Evolutionary conservation across 2,329 filamentous ascomycete genomes (phyloP).

Genomic region (Penicillium sp.): DNA sequence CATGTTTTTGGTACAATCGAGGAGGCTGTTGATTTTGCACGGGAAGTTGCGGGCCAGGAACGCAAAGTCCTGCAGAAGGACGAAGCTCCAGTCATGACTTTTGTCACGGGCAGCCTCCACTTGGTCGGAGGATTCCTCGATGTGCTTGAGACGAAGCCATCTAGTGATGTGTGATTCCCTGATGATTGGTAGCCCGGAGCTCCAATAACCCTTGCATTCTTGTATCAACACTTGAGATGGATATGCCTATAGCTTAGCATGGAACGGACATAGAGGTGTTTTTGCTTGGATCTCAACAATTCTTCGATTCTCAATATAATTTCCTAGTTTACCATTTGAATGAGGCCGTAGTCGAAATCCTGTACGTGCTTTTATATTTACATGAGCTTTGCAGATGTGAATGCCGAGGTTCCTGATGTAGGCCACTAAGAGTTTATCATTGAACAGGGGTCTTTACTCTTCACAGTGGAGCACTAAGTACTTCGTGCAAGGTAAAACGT

Average conservation of each 20-base stretch:
- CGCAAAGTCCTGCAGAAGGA: constrained; percentile 25
- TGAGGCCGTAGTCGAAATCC: not conserved
- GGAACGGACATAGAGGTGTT: constrained; percentile 18
- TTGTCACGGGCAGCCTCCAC: constrained; percentile 83
- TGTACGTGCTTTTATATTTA: not conserved
- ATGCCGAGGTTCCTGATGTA: not conserved
- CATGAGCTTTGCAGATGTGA: not conserved
- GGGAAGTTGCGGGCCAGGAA: constrained; percentile 41
- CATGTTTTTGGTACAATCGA: constrained; percentile 64
- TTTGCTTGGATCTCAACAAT: constrained; percentile 27
- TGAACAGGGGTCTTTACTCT: not conserved
- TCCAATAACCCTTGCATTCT: constrained; percentile 11
- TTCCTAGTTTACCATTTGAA: not conserved
- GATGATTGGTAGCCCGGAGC: constrained; percentile 9
- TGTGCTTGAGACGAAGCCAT: constrained; percentile 58
- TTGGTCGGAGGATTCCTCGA: constrained; percentile 76
- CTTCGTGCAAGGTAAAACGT: not conserved
- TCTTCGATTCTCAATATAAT: constrained; percentile 11
- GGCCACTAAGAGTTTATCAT: not conserved
- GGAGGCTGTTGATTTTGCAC: constrained; percentile 62
- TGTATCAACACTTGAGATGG: constrained; percentile 24
- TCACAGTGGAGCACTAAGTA: not conserved
- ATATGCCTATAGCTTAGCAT: constrained; percentile 10
- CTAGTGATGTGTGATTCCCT: constrained; percentile 8
- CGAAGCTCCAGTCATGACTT: constrained; percentile 53